Evolutionary conservation across 495 filamentous ascomycete species (phyloP).

Genomic region (Aspergillus carlsbadensis): DNA sequence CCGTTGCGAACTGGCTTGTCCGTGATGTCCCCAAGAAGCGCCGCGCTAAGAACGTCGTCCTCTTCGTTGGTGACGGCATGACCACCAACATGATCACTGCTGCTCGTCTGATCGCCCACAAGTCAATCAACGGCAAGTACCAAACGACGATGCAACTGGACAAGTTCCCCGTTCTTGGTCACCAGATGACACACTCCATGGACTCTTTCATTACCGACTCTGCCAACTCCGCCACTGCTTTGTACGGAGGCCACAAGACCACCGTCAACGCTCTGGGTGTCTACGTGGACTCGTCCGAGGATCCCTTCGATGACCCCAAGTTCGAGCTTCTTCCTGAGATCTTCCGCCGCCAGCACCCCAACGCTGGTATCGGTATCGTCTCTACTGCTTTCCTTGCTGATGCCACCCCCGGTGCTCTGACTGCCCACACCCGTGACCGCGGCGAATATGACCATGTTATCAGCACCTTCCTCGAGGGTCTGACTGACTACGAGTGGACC

Average conservation of each 20-base stretch:
- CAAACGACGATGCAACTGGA: slow-evolving; percentile 66
- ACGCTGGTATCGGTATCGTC: slow-evolving; percentile 55
- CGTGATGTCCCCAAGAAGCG: slow-evolving; percentile 61
- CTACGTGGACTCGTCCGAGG: slow-evolving; percentile 65
- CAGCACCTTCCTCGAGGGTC: slow-evolving; percentile 55
- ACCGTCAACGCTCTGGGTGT: slow-evolving; percentile 72
- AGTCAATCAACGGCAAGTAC: slow-evolving; percentile 73
- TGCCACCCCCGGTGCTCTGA: slow-evolving; percentile 68
- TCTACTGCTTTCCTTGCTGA: slow-evolving; percentile 70
- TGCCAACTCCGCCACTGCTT: slow-evolving; percentile 70
- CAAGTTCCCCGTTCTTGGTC: slow-evolving; percentile 68
- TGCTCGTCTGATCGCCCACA: slow-evolving; percentile 71
- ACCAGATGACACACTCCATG: slow-evolving; percentile 72
- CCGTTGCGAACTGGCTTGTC: slow-evolving; percentile 67
- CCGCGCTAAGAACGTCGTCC: slow-evolving; percentile 73
- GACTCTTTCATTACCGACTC: slow-evolving; percentile 76
- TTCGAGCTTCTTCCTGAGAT: slow-evolving; percentile 76
- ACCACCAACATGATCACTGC: slow-evolving; percentile 76
- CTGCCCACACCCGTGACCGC: slow-evolving; percentile 63
- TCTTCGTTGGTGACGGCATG: slow-evolving; percentile 80
- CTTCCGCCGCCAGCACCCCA: slow-evolving; percentile 57
- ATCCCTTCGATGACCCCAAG: slow-evolving; percentile 71
- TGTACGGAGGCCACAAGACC: slow-evolving; percentile 74
- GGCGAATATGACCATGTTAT: slow-evolving; percentile 62
- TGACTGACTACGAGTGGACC: slow-evolving; percentile 66